These are phyloP conservation scores for Microstroma glucosiphilum DNA, from an alignment of 1,284 basidiomycete genomes.

Conservation along the genomic window DNA sequence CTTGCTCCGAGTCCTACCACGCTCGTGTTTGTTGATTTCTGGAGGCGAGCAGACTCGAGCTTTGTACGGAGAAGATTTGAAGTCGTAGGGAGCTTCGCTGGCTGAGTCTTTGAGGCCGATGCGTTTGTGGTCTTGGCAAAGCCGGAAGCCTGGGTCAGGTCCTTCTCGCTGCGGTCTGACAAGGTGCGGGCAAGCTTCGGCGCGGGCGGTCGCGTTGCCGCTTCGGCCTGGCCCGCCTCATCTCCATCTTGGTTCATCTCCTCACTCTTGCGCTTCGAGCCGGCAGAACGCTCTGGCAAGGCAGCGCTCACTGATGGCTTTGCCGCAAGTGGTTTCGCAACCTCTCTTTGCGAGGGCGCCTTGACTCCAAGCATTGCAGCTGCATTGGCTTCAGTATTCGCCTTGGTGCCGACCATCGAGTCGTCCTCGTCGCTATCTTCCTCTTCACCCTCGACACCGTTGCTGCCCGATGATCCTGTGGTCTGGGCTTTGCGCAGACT, in stretches of 20 bases:
- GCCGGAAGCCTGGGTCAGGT: too few species aligned
- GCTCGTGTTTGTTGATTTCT: background rate
- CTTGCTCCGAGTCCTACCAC: background rate
- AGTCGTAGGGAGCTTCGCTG: background rate
- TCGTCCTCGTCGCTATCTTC: slow-evolving; percentile 6
- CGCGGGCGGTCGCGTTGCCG: too few species aligned
- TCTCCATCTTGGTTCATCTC: slow-evolving; percentile 1
- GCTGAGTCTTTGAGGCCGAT: background rate
- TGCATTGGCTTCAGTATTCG: background rate
- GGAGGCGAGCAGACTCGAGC: background rate
- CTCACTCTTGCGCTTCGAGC: slow-evolving; percentile 7
- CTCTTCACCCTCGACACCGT: background rate
- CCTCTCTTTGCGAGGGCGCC: background rate
- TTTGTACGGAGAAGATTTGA: slow-evolving; percentile 1
- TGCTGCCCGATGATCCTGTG: background rate
- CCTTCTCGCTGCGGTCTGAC: slow-evolving; percentile 1
- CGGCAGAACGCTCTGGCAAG: background rate
- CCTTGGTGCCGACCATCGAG: background rate
- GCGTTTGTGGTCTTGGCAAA: too few species aligned
- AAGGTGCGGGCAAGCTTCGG: too few species aligned
- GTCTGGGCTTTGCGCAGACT: slow-evolving; percentile 29
- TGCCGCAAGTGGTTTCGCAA: background rate
- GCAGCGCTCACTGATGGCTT: too few species aligned
- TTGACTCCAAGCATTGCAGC: background rate
- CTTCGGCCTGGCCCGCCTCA: too few species aligned